These are phyloP conservation scores for Tephrocybe sp. DNA, from an alignment of 768 basidiomycete genomes.

Conservation along the genomic window DNA sequence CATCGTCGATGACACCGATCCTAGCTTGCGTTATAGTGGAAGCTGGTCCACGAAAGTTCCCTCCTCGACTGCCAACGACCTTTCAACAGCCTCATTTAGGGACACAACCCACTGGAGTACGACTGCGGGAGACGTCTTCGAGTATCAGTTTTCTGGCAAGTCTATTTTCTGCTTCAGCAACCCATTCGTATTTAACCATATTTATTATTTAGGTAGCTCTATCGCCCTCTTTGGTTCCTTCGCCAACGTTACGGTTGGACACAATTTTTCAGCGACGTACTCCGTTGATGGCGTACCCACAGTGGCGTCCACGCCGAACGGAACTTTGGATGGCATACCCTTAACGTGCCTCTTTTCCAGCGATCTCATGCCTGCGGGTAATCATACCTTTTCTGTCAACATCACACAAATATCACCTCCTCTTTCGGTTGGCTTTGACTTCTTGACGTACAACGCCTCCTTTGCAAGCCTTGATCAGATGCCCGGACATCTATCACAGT, in stretches of 20 bases:
- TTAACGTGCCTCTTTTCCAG: slow-evolving; percentile 35
- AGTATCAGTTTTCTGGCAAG: slow-evolving; percentile 37
- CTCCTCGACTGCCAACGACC: slow-evolving; percentile 20
- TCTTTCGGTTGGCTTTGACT: slow-evolving; percentile 37
- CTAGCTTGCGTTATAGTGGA: slow-evolving; percentile 29
- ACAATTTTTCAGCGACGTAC: slow-evolving; percentile 36
- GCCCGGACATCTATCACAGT: slow-evolving; percentile 12
- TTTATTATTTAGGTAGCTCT: slow-evolving; percentile 37
- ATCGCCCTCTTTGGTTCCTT: slow-evolving; percentile 36
- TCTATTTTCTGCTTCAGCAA: neutral
- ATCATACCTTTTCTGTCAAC: slow-evolving; percentile 37
- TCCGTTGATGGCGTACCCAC: slow-evolving; percentile 34
- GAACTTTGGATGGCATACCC: slow-evolving; percentile 28
- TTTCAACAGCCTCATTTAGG: slow-evolving; percentile 28
- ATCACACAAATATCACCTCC: slow-evolving; percentile 32
- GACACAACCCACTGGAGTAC: slow-evolving; percentile 37
- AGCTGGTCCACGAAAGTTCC: slow-evolving; percentile 30
- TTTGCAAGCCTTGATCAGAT: slow-evolving; percentile 23
- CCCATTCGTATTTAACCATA: no score
- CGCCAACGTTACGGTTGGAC: slow-evolving; percentile 25
- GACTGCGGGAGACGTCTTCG: slow-evolving; percentile 32
- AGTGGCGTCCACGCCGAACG: slow-evolving; percentile 23
- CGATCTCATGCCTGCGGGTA: slow-evolving; percentile 29
- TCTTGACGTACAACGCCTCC: slow-evolving; percentile 38
- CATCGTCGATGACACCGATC: slow-evolving; percentile 37